phyloP scores from a whole-genome alignment of 805 yeast species.

The Wickerhamiella azyma region DNA sequence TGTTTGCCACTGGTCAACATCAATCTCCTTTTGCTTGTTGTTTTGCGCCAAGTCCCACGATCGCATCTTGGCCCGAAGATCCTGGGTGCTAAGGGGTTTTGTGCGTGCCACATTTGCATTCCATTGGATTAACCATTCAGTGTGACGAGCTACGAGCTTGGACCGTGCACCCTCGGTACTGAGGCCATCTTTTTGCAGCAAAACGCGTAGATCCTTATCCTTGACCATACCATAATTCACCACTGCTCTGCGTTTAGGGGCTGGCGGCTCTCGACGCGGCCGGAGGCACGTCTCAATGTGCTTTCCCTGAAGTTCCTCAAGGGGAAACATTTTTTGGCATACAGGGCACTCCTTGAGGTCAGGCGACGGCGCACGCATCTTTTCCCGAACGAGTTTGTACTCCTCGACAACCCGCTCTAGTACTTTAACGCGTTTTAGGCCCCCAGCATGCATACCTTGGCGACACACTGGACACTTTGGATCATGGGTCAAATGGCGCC shows the following conservation, averaged over 20 bases:
- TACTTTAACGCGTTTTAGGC: constrained; percentile 48
- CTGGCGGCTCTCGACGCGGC: constrained; percentile 19
- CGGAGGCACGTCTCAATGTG: constrained; percentile 52
- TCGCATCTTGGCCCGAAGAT: constrained; percentile 40
- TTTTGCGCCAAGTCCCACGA: constrained; percentile 20
- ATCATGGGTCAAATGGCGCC: constrained; percentile 48
- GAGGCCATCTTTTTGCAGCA: constrained; percentile 40
- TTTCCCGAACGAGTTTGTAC: constrained; percentile 33
- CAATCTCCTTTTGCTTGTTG: constrained; percentile 10
- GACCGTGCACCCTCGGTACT: constrained; percentile 49
- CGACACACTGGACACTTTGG: constrained; percentile 70
- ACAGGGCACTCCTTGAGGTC: constrained; percentile 42
- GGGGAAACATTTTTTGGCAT: constrained; percentile 42
- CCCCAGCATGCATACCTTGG: constrained; percentile 53
- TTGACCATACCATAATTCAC: constrained; percentile 49
- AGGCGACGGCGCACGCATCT: constrained; percentile 14
- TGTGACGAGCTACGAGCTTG: constrained; percentile 56
- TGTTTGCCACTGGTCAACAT: constrained; percentile 9
- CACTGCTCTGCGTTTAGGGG: constrained; percentile 24
- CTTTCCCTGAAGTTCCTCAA: constrained; percentile 38
- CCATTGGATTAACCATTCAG: constrained; percentile 62
- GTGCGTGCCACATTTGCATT: constrained; percentile 70
- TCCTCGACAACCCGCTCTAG: constrained; percentile 58
- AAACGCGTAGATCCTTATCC: constrained; percentile 46
- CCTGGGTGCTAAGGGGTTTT: constrained; percentile 44